Evolutionary conservation across 2,329 filamentous ascomycete species (phyloP).

Genomic region (Arthrinium phaeospermum): DNA sequence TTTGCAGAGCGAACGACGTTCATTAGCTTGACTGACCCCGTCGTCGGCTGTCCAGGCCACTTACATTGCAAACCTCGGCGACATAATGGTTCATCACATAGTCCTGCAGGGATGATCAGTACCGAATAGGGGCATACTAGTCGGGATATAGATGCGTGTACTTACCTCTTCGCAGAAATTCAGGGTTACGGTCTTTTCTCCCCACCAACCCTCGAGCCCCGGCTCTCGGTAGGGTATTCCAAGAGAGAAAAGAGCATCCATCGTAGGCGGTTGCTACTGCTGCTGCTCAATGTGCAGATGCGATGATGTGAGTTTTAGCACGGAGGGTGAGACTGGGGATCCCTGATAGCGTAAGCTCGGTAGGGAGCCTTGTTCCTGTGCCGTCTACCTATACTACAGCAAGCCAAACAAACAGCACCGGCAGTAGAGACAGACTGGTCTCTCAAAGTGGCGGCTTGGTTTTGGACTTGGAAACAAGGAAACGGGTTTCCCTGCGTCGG

Average conservation of each 20-base stretch:
- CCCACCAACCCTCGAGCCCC: slow-evolving; percentile 63
- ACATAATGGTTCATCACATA: slow-evolving; percentile 77
- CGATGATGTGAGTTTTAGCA: background rate
- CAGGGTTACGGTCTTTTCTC: slow-evolving; percentile 71
- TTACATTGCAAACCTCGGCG: slow-evolving; percentile 75
- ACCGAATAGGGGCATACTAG: background rate
- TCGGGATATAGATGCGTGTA: background rate
- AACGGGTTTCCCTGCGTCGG: background rate
- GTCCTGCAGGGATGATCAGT: slow-evolving; percentile 38
- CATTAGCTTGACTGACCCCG: background rate
- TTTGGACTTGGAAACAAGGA: background rate
- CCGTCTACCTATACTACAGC: background rate
- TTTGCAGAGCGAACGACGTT: slow-evolving; percentile 34
- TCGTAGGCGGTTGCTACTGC: background rate
- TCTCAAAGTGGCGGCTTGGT: background rate
- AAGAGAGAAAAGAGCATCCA: slow-evolving; percentile 13
- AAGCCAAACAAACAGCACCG: background rate
- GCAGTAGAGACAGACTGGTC: background rate
- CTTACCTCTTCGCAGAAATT: slow-evolving; percentile 82
- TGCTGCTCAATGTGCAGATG: background rate
- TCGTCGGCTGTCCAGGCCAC: slow-evolving; percentile 20
- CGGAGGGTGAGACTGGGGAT: background rate
- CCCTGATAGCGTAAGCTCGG: background rate
- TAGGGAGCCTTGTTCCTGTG: background rate
- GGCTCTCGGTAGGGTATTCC: slow-evolving; percentile 40